Base-by-base conservation (phyloP, 225 moss, liverwort and hornwort genomes). In the Straminergon stramineum region DNA sequence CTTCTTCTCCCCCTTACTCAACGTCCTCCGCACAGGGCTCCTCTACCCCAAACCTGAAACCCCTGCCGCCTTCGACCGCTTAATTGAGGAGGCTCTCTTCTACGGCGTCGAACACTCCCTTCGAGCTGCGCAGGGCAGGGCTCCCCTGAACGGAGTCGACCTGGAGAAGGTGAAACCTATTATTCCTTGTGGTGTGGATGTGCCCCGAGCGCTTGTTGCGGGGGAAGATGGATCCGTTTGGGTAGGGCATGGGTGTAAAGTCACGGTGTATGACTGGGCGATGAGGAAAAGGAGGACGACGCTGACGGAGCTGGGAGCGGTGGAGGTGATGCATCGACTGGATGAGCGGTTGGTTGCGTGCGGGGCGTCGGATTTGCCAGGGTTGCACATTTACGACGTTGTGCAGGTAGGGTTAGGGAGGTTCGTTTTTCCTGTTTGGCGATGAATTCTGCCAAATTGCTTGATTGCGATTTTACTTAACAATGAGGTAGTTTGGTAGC, bases 261-360 rank as follows among this genome's bases (percentile, higher is more conserved):
- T 98, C 78, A 96, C 97, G 18, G 93, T 93, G 4, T 98, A 95
- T 83, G 96, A 98, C 83, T 98, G 98, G 98, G 98, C 98, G 66
- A 92, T 96, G 13, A 90, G 98, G 67, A 97, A 96, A 66, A 89
- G 91, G 82, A 90, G n/a, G 76, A 97, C 93, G 35, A 98, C 96
- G 5, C 90, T 98, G 75, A 98, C 97, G 17, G 97, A 96, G 87
- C 92, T 98, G 34, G 94, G 87, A 65, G 91, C 83, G 2, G 91
- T 96, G 41, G 94, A 96, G 77, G 89, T 90, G 7, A 31, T 98
- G 83, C 89, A 95, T 83, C 94, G 95, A 34, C 67, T 97, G 27
- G 94, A 96, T 21, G 94, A 96, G 3, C 52, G 81, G 17, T 86
- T 91, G 13, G 96, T 81, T 5, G 97, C 91, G 23, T 91, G 93